Percentiles rank a stretch among this genome's conserved stretches.
Evolutionary conservation across 1,284 basidiomycete species (phyloP).

Genomic region (Cystobasidium slooffiae): DNA sequence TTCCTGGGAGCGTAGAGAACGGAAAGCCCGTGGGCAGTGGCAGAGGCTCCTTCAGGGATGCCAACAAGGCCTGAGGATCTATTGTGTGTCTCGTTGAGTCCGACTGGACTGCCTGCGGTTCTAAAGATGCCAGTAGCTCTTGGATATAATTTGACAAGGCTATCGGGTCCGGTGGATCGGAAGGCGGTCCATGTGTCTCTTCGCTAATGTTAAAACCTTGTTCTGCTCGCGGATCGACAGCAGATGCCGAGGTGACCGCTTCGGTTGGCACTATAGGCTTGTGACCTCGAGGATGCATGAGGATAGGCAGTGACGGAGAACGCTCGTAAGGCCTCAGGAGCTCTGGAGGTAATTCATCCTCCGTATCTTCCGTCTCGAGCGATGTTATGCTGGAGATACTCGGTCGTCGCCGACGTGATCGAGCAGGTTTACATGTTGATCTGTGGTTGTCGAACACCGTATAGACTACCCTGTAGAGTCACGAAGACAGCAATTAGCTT

Average conservation of each 20-base stretch:
- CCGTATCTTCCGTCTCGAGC: conserved; percentile 14
- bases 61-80: not conserved
- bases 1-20: not conserved
- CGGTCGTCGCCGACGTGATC: conserved; percentile 18
- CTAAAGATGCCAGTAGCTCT: conserved; percentile 25
- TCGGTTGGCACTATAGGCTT: too few relatives aligned
- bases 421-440: conserved; percentile 17
- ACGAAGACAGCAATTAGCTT: not conserved
- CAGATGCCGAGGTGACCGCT: not conserved
- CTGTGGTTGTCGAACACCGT: conserved; percentile 34
- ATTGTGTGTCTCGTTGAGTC: not conserved
- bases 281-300: conserved; percentile 7
- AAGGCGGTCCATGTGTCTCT: not conserved
- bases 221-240: not conserved
- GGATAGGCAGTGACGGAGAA: conserved; percentile 9
- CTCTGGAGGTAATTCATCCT: conserved; percentile 23
- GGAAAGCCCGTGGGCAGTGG: not conserved
- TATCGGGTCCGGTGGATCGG: conserved; percentile 6
- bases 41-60: not conserved
- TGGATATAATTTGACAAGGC: conserved; percentile 23
- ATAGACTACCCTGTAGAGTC: conserved; percentile 22
- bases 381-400: conserved; percentile 35
- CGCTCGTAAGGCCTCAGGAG: conserved; percentile 16
- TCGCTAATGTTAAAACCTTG: not conserved
- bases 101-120: not conserved